These are phyloP conservation scores for Hymenotorrendiella dingleyae DNA, from an alignment of 2,329 filamentous ascomycete genomes.

Conservation along the genomic window DNA sequence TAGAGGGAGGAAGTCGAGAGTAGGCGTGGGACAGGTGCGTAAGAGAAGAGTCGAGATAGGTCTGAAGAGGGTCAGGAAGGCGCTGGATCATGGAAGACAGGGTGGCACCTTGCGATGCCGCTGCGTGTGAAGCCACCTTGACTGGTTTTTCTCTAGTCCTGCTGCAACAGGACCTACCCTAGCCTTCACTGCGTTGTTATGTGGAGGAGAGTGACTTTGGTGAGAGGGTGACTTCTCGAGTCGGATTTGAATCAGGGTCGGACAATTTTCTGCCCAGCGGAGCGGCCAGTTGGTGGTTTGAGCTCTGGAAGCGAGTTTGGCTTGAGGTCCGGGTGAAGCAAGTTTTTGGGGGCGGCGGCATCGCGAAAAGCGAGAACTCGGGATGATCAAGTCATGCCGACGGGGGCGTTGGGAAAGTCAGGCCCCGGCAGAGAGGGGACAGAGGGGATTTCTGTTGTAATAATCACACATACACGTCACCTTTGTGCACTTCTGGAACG, in stretches of 20 bases:
- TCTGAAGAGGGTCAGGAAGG: constrained; percentile 43
- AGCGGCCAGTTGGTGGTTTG: background rate
- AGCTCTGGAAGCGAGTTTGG: background rate
- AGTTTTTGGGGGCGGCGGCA: background rate
- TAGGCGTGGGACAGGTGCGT: constrained; percentile 43
- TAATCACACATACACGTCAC: too few relatives aligned
- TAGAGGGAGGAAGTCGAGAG: constrained; percentile 23
- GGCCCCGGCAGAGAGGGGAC: too few relatives aligned
- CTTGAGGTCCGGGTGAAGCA: background rate
- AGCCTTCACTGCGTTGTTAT: too few relatives aligned
- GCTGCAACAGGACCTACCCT: constrained; percentile 11
- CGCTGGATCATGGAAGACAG: constrained; percentile 49
- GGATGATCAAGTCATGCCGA: background rate
- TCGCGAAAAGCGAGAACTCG: too few relatives aligned
- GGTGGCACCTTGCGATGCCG: constrained; percentile 57
- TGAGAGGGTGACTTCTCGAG: too few relatives aligned
- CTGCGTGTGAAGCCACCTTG: constrained; percentile 33
- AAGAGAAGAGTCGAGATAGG: constrained; percentile 49
- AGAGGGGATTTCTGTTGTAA: too few relatives aligned
- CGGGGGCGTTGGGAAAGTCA: too few relatives aligned
- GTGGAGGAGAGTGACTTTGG: too few relatives aligned
- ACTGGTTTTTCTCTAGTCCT: constrained; percentile 19
- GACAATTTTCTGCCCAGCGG: background rate
- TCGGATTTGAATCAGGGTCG: too few relatives aligned
- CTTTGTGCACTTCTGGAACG: too few relatives aligned